Conservation (phyloP, 1,284 basidiomycete genomes). For the Amylostereum areolatum region DNA sequence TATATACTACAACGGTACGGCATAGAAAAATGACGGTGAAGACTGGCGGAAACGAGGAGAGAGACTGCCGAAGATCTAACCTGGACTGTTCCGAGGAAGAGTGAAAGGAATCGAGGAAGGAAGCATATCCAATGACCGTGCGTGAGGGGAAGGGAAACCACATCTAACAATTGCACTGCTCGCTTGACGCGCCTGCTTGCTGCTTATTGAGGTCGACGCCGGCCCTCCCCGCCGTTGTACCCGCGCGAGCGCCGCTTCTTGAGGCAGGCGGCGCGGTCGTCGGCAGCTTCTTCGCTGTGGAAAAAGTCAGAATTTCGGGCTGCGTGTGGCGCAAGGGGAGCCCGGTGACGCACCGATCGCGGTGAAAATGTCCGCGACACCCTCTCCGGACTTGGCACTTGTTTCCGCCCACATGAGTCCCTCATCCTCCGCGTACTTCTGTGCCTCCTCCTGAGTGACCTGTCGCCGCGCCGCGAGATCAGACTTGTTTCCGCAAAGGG, state of each 20-base stretch:
- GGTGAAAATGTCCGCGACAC: constrained; percentile 85
- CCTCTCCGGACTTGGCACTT: constrained; percentile 90
- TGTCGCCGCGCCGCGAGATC: constrained; percentile 82
- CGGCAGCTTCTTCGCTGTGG: constrained; percentile 74
- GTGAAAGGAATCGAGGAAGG: not conserved
- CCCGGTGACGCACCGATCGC: constrained; percentile 61
- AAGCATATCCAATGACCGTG: not conserved
- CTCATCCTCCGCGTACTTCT: constrained; percentile 93
- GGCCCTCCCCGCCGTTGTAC: constrained; percentile 40
- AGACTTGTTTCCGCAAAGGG: constrained; percentile 93
- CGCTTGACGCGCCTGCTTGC: constrained; percentile 45
- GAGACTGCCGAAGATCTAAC: constrained; percentile 6
- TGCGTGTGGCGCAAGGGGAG: constrained; percentile 3
- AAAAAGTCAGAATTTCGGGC: constrained; percentile 9
- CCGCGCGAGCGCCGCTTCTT: constrained; percentile 43
- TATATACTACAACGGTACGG: constrained; percentile 13
- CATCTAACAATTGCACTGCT: constrained; percentile 70
- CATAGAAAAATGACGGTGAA: constrained; percentile 7
- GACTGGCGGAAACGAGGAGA: constrained; percentile 1
- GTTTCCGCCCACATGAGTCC: constrained; percentile 95
- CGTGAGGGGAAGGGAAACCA: not conserved
- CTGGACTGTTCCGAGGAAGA: constrained; percentile 1
- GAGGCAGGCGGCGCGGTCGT: constrained; percentile 63
- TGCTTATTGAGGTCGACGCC: constrained; percentile 76
- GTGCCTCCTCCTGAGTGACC: constrained; percentile 79